Evolutionary conservation across 1,139 yeast genomes (phyloP).

Genomic region (Geotrichum klebahnii): DNA sequence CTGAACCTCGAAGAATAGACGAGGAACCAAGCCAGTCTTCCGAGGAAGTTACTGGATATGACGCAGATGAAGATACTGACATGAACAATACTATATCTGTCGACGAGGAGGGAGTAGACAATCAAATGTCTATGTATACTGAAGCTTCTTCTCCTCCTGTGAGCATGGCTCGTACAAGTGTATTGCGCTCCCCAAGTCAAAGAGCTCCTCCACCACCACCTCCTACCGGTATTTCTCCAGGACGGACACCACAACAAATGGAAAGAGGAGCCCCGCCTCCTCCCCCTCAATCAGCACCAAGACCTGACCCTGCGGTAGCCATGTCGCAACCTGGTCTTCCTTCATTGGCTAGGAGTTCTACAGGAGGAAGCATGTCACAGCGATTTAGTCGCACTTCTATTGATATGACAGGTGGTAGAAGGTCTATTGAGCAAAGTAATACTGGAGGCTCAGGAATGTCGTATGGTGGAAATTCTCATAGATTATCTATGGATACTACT

Average conservation of each 20-base stretch:
- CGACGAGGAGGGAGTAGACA: constrained; percentile 22
- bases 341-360: constrained; percentile 14
- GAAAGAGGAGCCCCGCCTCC: constrained; percentile 28
- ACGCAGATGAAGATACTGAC: constrained; percentile 51
- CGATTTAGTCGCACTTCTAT: constrained; percentile 1
- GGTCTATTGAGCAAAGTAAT: constrained; percentile 1
- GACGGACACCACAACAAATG: background rate
- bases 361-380: constrained; percentile 8
- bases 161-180: background rate
- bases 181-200: constrained; percentile 24
- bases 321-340: constrained; percentile 22
- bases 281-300: constrained; percentile 28
- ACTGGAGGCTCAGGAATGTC: constrained; percentile 2
- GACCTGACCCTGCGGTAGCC: constrained; percentile 19
- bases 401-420: background rate
- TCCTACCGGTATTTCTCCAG: constrained; percentile 19
- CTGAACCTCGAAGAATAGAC: constrained; percentile 18
- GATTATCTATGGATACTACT: background rate
- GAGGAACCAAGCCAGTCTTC: constrained; percentile 20
- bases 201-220: constrained; percentile 25
- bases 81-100: constrained; percentile 25
- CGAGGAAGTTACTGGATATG: constrained; percentile 47
- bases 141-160: constrained; percentile 8
- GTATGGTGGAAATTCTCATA: background rate
- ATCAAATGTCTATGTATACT: too few species aligned